Conservation (phyloP, 306 rosid genomes). For the Vigna mungo region DNA sequence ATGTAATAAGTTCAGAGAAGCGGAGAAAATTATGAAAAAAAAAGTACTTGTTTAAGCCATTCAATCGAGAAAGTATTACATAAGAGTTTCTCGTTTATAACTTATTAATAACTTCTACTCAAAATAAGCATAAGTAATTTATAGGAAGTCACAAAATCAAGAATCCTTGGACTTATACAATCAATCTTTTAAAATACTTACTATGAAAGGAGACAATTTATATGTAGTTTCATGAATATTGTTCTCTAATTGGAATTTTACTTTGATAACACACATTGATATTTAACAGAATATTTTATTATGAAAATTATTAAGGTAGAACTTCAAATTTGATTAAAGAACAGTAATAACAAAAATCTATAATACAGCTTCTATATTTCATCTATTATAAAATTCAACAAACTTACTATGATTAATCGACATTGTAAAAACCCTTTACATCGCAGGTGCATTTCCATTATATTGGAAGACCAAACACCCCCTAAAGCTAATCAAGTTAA, state of each 20-base stretch:
- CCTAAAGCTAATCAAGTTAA: neutral
- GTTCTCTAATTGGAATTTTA: too few relatives aligned
- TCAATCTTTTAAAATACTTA: neutral
- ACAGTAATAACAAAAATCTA: too few relatives aligned
- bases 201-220: neutral
- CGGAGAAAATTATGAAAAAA: conserved; percentile 6
- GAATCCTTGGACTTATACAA: neutral
- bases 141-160: neutral
- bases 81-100: neutral
- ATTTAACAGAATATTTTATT: too few relatives aligned
- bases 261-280: too few relatives aligned
- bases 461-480: conserved; percentile 2
- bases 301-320: too few relatives aligned
- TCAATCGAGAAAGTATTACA: neutral
- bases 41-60: neutral
- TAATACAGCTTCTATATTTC: too few relatives aligned
- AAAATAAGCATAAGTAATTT: conserved; percentile 1
- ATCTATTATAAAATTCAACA: neutral
- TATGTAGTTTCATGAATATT: too few relatives aligned
- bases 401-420: neutral
- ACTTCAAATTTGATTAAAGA: too few relatives aligned
- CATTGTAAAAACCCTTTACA: neutral
- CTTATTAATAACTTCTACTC: neutral
- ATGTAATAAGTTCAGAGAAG: conserved; percentile 29
- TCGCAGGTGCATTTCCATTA: neutral